These are phyloP conservation scores for Hamamelis virginiana DNA, from an alignment of 164 flowering plant genomes.

Conservation along the genomic window DNA sequence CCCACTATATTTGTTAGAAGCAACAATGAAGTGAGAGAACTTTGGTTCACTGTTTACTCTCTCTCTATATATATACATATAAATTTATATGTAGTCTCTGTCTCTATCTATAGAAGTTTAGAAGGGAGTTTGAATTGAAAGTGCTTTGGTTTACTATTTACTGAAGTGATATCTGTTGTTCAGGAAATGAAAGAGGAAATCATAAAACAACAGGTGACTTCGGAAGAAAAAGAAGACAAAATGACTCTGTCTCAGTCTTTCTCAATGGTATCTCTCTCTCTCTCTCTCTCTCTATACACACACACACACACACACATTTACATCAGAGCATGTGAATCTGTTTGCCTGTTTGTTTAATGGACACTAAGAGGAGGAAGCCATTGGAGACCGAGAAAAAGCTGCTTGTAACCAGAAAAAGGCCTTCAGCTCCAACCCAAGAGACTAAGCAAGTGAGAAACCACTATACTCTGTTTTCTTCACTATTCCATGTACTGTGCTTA, in stretches of 20 bases:
- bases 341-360: not conserved
- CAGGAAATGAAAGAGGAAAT: not conserved
- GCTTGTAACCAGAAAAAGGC: conserved; percentile 2
- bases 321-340: not conserved
- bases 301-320: not conserved
- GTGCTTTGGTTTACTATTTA: too few species aligned
- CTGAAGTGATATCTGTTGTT: too few species aligned
- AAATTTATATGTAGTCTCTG: too few species aligned
- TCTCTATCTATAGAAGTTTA: too few species aligned
- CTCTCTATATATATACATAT: too few species aligned
- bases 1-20: too few species aligned
- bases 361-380: not conserved
- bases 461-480: not conserved
- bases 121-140: too few species aligned
- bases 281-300: not conserved
- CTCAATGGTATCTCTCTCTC: not conserved
- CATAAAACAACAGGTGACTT: not conserved
- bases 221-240: too few species aligned
- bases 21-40: too few species aligned
- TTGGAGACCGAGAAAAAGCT: conserved; percentile 9
- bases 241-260: not conserved
- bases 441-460: not conserved
- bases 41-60: too few species aligned
- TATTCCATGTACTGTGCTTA: too few species aligned
- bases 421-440: not conserved